Percentiles rank a stretch among this genome's conserved stretches.
Conservation (phyloP, 2,329 filamentous ascomycete genomes). For the Mariannaea elegans region DNA sequence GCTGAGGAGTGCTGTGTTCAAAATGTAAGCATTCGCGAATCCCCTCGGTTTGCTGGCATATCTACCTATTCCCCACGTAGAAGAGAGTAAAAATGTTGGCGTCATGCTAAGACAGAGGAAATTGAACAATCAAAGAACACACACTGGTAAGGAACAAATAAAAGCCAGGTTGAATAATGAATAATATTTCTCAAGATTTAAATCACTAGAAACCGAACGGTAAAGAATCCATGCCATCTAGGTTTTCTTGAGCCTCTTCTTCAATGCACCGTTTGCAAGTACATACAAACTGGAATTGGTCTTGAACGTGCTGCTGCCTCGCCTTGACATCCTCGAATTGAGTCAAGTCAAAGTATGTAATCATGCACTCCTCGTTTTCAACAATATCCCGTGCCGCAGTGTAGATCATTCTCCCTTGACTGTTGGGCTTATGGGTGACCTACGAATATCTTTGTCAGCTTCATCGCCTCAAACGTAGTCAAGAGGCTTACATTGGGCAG, state of each 20-base stretch:
- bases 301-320: constrained; percentile 29
- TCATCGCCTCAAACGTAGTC: background rate
- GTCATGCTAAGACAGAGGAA: no score
- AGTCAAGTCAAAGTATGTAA: constrained; percentile 41
- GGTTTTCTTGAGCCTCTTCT: constrained; percentile 35
- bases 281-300: constrained; percentile 39
- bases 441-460: constrained; percentile 10
- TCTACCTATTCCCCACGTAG: no score
- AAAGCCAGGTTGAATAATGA: no score
- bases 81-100: no score
- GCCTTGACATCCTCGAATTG: constrained; percentile 20
- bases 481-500: constrained; percentile 38
- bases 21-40: no score
- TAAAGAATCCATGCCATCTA: constrained; percentile 32
- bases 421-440: constrained; percentile 39
- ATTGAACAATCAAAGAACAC: no score
- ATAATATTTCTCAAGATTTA: background rate
- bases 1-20: no score
- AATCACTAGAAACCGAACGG: constrained; percentile 26
- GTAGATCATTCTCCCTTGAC: constrained; percentile 37
- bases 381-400: constrained; percentile 37
- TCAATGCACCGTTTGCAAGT: constrained; percentile 36
- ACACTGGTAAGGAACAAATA: no score
- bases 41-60: no score
- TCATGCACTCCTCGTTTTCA: constrained; percentile 38